Percentiles rank a stretch among this genome's conserved stretches.
Evolutionary conservation across 1,284 basidiomycete genomes (phyloP).

Genomic region (Peniophora sp.): DNA sequence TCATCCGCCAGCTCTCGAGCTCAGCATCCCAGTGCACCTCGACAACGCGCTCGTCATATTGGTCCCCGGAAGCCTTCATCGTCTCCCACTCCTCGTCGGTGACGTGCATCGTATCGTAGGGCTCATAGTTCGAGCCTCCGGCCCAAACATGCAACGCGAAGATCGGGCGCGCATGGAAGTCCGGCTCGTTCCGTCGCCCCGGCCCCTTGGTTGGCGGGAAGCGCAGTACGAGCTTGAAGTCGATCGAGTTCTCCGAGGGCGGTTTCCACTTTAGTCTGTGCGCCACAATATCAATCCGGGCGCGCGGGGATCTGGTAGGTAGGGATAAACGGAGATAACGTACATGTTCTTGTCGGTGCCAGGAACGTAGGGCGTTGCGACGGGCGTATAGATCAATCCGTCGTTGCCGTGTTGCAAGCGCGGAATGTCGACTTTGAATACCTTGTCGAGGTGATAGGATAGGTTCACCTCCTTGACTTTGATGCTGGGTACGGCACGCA

Average conservation of each 20-base stretch:
- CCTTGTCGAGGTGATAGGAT: conserved; percentile 85
- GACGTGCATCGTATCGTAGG: conserved; percentile 83
- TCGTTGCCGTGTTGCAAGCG: conserved; percentile 91
- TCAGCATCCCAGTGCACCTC: conserved; percentile 86
- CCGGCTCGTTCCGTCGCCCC: conserved; percentile 52
- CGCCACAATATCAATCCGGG: not conserved
- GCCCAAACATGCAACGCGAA: conserved; percentile 80
- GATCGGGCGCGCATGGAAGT: conserved; percentile 79
- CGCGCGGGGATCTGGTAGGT: not conserved
- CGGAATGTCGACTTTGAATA: conserved; percentile 81
- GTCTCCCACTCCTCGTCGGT: conserved; percentile 90
- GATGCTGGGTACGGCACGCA: conserved; percentile 42
- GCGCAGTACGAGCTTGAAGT: conserved; percentile 90
- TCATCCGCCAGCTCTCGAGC: conserved; percentile 71
- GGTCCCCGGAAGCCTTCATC: conserved; percentile 79
- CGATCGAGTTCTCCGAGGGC: conserved; percentile 95
- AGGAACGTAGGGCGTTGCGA: conserved; percentile 76
- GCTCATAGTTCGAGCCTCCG: conserved; percentile 70
- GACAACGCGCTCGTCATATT: conserved; percentile 89
- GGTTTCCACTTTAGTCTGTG: conserved; percentile 98
- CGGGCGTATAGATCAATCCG: conserved; percentile 95
- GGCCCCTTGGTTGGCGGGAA: conserved; percentile 62
- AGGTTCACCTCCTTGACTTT: conserved; percentile 83
- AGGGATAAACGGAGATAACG: conserved; percentile 19
- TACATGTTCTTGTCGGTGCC: conserved; percentile 93